Base-by-base conservation (phyloP, 1,284 basidiomycete species). In the Mycosarcoma maydis region DNA sequence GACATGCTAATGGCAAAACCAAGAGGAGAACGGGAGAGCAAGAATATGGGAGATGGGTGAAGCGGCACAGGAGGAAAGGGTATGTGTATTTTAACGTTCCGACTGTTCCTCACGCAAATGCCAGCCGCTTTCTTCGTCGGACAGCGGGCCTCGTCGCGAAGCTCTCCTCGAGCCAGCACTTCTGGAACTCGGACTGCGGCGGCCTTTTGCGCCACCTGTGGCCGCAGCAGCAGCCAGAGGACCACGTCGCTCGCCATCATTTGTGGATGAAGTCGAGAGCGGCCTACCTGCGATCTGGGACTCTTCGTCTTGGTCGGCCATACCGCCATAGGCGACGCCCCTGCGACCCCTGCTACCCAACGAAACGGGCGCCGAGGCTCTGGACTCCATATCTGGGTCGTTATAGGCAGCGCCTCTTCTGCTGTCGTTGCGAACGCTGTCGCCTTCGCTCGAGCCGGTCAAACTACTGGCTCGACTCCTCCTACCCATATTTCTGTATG, bases 371-470 rank as follows among this genome's bases (percentile, higher is more conserved):
- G 66, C 56, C 3, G 59, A 62, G 2, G 50, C 54, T 6, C 57
- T 24, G 8, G 61, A 62, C 23, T 68, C 56, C 49, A 61, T 69
- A 16, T 73, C 74, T 4, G 64, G 64, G n/a, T 78, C 76, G 17
- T 44, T 59, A 55, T 80, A 78, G 4, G 57, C 70, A 0, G 54
- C 57, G 3, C 77, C 77, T n/a, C 76, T 61, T 34, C 77, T 67
- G 29, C 60, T 62, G 3, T 39, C 59, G 19, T 20, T 32, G 9
- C 17, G 20, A 9, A 9, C 8, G 13, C 49, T 45, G 3, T 29
- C 13, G 29, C 42, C 52, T 3, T 43, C 16, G 32, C 54, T 66
- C 13, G 50, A 51, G 6, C 61, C 53, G 14, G 32, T 41, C 9
- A 49, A 37, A n/a, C 17, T 23, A 26, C 26, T 38, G 6, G 10